Conservation (phyloP, 2,329 filamentous ascomycete genomes). For the Ilyonectria mors-panacis region DNA sequence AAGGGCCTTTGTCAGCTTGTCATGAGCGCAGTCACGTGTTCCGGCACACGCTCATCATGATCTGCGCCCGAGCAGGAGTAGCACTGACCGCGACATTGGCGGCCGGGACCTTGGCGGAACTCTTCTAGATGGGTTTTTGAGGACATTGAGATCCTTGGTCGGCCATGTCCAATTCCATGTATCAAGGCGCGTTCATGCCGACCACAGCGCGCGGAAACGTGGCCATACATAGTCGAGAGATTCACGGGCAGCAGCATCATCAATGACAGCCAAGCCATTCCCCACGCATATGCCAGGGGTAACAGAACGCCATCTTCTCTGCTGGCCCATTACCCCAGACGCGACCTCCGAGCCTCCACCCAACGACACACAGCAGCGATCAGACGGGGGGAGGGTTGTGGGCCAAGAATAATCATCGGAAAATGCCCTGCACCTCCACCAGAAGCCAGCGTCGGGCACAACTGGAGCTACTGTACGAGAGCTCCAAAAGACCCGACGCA, state of each 20-base stretch:
- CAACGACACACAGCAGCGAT: slow-evolving; percentile 17
- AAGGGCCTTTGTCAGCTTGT: slow-evolving; percentile 32
- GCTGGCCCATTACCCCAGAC: slow-evolving; percentile 29
- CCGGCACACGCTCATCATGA: not conserved
- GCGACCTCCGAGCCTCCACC: slow-evolving; percentile 26
- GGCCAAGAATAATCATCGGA: not conserved
- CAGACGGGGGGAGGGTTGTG: slow-evolving; percentile 9
- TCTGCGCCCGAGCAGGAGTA: not conserved
- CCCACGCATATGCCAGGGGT: slow-evolving; percentile 28
- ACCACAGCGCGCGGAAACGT: not conserved
- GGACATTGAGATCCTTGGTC: not conserved
- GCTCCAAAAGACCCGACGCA: not conserved
- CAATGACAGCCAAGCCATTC: slow-evolving; percentile 7
- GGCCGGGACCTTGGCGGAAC: not conserved
- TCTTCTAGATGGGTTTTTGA: not conserved
- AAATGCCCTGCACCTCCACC: slow-evolving; percentile 9
- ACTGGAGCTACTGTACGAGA: not conserved
- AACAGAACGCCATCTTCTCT: slow-evolving; percentile 21
- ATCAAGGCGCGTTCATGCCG: not conserved
- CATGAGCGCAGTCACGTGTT: slow-evolving; percentile 28
- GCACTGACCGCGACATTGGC: not conserved
- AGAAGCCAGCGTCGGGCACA: slow-evolving; percentile 1
- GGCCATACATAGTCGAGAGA: not conserved
- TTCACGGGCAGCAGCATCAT: not conserved
- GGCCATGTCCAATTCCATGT: not conserved